phyloP scores from a whole-genome alignment of 345 rosid species.

The Balakata baccata region DNA sequence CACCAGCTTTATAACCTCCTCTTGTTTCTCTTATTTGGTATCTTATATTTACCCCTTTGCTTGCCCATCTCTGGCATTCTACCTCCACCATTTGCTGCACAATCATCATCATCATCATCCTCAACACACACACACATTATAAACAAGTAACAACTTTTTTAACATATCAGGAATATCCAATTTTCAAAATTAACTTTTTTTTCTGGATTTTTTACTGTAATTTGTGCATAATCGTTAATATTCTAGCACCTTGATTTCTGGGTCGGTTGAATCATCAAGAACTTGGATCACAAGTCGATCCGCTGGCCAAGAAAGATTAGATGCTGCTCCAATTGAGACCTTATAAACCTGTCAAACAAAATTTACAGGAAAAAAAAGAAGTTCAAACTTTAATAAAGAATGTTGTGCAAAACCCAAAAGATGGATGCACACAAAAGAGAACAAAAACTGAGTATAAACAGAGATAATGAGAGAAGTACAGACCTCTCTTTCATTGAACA shows the following conservation, averaged over 20 bases:
- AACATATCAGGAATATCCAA: conserved; percentile 4
- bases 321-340: conserved; percentile 96
- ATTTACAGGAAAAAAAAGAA: background rate
- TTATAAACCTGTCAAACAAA: conserved; percentile 68
- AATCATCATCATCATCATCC: background rate
- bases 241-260: conserved; percentile 67
- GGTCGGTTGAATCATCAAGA: conserved; percentile 97
- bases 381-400: no score
- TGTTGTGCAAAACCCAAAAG: conserved; percentile 16
- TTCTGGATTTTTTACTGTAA: background rate
- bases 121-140: background rate
- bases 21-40: conserved; percentile 93
- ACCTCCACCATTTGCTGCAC: conserved; percentile 88
- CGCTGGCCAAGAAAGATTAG: conserved; percentile 96
- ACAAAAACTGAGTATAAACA: background rate
- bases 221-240: no score
- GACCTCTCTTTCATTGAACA: conserved; percentile 98
- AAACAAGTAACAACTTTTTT: background rate
- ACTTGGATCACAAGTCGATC: conserved; percentile 99
- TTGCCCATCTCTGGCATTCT: conserved; percentile 98
- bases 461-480: background rate
- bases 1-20: conserved; percentile 95
- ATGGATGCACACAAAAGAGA: conserved; percentile 1
- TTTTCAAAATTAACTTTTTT: background rate
- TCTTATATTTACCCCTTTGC: conserved; percentile 77